Percentiles rank a stretch among this genome's conserved stretches.
phyloP scores from a whole-genome alignment of 257 asterid species.

The Oldenlandia corymbosa region DNA sequence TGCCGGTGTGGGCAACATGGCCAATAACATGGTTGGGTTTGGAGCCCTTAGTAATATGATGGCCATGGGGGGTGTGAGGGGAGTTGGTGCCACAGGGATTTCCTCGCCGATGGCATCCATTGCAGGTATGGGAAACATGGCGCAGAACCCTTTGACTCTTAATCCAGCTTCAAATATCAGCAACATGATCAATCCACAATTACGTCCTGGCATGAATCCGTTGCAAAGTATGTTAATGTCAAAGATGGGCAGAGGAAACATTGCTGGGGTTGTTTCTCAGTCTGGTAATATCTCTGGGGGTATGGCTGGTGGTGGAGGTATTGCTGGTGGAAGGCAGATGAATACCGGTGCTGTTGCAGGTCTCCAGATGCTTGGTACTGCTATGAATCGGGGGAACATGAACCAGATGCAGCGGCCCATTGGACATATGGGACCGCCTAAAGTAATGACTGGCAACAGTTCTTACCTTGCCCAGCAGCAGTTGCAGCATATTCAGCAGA shows the following conservation, averaged over 20 bases:
- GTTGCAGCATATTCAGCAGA: slow-evolving; percentile 37
- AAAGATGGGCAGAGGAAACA: slow-evolving; percentile 47
- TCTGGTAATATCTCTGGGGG: slow-evolving; percentile 43
- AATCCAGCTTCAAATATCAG: slow-evolving; percentile 49
- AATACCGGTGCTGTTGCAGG: slow-evolving; percentile 52
- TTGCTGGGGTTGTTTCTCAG: slow-evolving; percentile 54
- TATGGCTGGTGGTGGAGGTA: slow-evolving; percentile 57
- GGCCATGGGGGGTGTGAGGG: slow-evolving; percentile 75
- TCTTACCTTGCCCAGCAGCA: slow-evolving; percentile 61
- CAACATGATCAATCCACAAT: slow-evolving; percentile 35
- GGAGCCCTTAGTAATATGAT: slow-evolving; percentile 65
- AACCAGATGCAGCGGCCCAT: slow-evolving; percentile 64
- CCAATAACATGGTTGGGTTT: slow-evolving; percentile 67
- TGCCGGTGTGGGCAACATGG: slow-evolving; percentile 66
- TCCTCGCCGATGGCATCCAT: slow-evolving; percentile 67
- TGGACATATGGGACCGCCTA: slow-evolving; percentile 93
- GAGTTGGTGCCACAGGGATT: slow-evolving; percentile 61
- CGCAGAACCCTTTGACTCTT: slow-evolving; percentile 53
- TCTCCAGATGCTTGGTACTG: slow-evolving; percentile 57
- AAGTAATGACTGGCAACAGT: slow-evolving; percentile 60
- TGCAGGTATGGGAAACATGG: slow-evolving; percentile 58
- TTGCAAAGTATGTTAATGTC: slow-evolving; percentile 42
- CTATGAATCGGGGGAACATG: slow-evolving; percentile 59
- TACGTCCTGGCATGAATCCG: slow-evolving; percentile 47
- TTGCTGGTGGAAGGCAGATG: slow-evolving; percentile 70